A percentile compares a stretch with the other conserved stretches of the same genome.
phyloP scores from a whole-genome alignment of 1,139 yeast genomes.

The Blastobotrys proliferans region DNA sequence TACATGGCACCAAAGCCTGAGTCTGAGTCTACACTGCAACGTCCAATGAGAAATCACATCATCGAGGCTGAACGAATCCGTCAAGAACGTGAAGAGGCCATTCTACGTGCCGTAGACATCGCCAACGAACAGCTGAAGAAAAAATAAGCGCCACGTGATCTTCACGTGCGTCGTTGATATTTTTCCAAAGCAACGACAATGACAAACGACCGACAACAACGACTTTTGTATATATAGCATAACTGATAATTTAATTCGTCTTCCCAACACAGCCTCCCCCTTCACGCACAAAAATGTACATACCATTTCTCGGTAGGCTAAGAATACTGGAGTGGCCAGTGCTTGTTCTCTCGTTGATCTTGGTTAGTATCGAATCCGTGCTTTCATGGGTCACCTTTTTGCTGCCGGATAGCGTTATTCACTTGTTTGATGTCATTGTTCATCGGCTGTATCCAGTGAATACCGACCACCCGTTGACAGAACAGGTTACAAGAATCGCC shows the following conservation, averaged over 20 bases:
- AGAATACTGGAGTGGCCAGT: constrained; percentile 32
- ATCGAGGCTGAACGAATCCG: constrained; percentile 69
- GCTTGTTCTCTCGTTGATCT: constrained; percentile 30
- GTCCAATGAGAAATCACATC: constrained; percentile 69
- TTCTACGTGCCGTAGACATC: constrained; percentile 53
- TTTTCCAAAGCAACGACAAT: too few relatives aligned
- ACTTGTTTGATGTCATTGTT: constrained; percentile 25
- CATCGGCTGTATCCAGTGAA: constrained; percentile 16
- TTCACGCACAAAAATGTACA: constrained; percentile 24
- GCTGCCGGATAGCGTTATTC: constrained; percentile 31
- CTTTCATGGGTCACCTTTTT: constrained; percentile 32
- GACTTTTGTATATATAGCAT: too few relatives aligned
- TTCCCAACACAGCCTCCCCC: too few relatives aligned
- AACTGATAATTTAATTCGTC: too few relatives aligned
- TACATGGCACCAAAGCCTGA: constrained; percentile 17
- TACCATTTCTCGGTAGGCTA: constrained; percentile 32
- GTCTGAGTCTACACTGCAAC: constrained; percentile 46
- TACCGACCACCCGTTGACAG: constrained; percentile 14
- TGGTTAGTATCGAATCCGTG: constrained; percentile 32
- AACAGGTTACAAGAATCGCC: constrained; percentile 24
- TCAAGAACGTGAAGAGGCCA: constrained; percentile 66
- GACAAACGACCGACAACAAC: too few relatives aligned
- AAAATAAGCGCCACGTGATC: background rate
- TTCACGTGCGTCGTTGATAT: background rate
- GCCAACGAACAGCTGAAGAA: constrained; percentile 32